Conservation (phyloP, 306 rosid genomes). For the Glycine soja region DNA sequence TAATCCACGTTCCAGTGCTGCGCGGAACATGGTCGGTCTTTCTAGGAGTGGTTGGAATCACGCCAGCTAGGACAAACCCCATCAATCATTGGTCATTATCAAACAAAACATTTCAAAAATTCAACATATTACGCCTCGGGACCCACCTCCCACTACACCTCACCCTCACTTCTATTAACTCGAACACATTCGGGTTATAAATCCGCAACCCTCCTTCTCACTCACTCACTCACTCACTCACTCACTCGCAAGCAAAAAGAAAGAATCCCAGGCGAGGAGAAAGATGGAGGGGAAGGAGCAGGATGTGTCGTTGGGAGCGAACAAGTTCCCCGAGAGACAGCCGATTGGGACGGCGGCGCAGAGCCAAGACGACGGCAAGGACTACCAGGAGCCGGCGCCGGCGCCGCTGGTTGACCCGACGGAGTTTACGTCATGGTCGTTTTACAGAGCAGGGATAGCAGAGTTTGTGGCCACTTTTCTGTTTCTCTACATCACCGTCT, state of each 20-base stretch:
- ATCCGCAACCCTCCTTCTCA: conserved; percentile 36
- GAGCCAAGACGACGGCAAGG: conserved; percentile 57
- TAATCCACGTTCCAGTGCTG: conserved; percentile 43
- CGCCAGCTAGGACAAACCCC: conserved; percentile 43
- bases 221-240: neutral
- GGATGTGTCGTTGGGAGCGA: conserved; percentile 60
- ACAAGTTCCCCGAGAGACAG: conserved; percentile 64
- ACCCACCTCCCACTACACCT: conserved; percentile 41
- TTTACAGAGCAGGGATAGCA: conserved; percentile 61
- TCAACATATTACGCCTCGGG: conserved; percentile 43
- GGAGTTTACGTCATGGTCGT: conserved; percentile 58
- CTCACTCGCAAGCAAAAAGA: neutral
- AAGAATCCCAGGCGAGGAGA: neutral
- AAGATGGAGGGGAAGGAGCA: conserved; percentile 60
- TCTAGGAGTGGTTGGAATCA: conserved; percentile 30
- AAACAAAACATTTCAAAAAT: conserved; percentile 5
- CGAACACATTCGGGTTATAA: conserved; percentile 46
- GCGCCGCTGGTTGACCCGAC: conserved; percentile 57
- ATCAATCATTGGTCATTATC: conserved; percentile 17
- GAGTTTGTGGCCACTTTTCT: conserved; percentile 62
- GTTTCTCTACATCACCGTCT: conserved; percentile 58
- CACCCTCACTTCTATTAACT: conserved; percentile 26
- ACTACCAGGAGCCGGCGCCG: conserved; percentile 64
- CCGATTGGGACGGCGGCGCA: conserved; percentile 61
- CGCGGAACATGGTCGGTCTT: conserved; percentile 57